phyloP scores from a whole-genome alignment of 768 basidiomycete species.

The Termitomyces sp. region DNA sequence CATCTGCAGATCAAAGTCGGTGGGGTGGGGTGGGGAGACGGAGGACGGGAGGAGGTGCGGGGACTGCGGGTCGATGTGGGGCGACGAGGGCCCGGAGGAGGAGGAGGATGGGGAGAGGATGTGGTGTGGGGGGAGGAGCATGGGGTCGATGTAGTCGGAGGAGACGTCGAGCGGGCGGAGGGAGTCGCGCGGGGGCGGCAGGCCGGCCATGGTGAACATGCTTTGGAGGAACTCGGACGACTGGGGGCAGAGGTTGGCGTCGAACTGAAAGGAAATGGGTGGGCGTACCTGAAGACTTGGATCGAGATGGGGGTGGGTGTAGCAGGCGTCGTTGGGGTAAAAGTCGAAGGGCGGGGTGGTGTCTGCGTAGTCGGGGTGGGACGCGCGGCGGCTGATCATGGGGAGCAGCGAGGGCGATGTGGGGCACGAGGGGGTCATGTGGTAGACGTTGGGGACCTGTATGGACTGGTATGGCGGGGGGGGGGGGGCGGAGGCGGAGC shows the following conservation, averaged over 20 bases:
- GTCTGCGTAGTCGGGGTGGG: slow-evolving; percentile 43
- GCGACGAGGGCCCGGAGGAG: slow-evolving; percentile 46
- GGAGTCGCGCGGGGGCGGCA: slow-evolving; percentile 12
- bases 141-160: slow-evolving; percentile 22
- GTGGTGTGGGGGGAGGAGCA: slow-evolving; percentile 35
- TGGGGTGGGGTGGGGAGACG: too few species aligned
- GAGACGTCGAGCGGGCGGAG: slow-evolving; percentile 29
- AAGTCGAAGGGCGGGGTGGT: slow-evolving; percentile 45
- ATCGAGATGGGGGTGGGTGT: too few species aligned
- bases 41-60: slow-evolving; percentile 35
- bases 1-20: slow-evolving; percentile 23
- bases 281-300: too few species aligned
- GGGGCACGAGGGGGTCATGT: slow-evolving; percentile 50
- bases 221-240: slow-evolving; percentile 43
- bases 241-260: slow-evolving; percentile 20
- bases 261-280: background rate
- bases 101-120: slow-evolving; percentile 48
- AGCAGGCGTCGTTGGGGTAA: slow-evolving; percentile 29
- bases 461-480: slow-evolving; percentile 66
- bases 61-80: slow-evolving; percentile 38
- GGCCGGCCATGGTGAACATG: slow-evolving; percentile 33
- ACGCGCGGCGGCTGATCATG: slow-evolving; percentile 57
- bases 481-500: slow-evolving; percentile 54
- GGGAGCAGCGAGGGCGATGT: slow-evolving; percentile 52
- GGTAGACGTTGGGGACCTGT: slow-evolving; percentile 59